phyloP scores from a whole-genome alignment of 2,329 filamentous ascomycete genomes.

The Parafenestella ontariensis region DNA sequence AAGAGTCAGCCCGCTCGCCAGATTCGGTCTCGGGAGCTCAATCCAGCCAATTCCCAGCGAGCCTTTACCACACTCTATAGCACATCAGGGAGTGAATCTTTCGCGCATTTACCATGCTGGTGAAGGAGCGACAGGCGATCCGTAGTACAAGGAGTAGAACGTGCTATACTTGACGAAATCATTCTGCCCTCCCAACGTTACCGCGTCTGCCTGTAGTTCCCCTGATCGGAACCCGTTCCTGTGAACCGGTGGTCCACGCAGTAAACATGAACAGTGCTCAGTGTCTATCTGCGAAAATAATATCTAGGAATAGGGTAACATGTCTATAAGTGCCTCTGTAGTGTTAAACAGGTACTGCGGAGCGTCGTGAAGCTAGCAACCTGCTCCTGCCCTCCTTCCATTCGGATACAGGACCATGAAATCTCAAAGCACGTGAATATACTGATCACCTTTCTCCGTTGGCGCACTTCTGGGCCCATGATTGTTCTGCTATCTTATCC shows the following conservation, averaged over 20 bases:
- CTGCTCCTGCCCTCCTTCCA: background rate
- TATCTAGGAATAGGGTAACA: background rate
- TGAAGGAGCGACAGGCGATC: background rate
- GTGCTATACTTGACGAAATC: no score
- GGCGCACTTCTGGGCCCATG: background rate
- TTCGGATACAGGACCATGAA: background rate
- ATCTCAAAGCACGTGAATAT: background rate
- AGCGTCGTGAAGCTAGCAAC: background rate
- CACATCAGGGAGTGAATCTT: constrained; percentile 11
- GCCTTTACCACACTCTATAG: constrained; percentile 14
- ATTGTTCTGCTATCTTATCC: background rate
- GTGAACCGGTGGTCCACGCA: background rate
- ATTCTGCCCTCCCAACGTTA: no score
- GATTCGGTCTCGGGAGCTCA: constrained; percentile 7
- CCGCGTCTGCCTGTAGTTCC: background rate
- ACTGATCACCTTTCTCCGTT: background rate
- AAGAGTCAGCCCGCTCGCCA: constrained; percentile 10
- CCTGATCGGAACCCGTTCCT: background rate
- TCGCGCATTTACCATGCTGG: background rate
- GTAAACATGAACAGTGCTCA: background rate
- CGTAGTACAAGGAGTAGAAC: background rate
- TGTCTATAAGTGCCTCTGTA: background rate
- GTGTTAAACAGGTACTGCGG: background rate
- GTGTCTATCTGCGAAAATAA: background rate
- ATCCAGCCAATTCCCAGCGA: background rate